These are phyloP conservation scores for Aspergillus aculeatinus DNA, from an alignment of 2,329 filamentous ascomycete species.

Conservation along the genomic window DNA sequence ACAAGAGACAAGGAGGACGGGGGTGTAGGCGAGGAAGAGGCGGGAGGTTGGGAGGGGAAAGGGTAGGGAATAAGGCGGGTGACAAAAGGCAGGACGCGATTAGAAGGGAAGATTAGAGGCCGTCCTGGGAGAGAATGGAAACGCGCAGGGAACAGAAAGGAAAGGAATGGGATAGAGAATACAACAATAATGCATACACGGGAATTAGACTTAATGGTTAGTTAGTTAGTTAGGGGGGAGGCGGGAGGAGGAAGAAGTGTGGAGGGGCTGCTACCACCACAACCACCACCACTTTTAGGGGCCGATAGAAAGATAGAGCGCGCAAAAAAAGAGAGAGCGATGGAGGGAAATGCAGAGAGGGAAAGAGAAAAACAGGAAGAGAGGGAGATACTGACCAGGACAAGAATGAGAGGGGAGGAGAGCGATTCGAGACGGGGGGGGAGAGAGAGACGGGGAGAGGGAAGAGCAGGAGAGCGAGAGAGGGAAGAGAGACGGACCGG, in stretches of 20 bases:
- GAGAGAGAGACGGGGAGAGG: background rate
- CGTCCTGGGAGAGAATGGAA: background rate
- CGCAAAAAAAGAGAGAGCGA: slow-evolving; percentile 23
- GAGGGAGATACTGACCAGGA: background rate
- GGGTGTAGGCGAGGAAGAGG: slow-evolving; percentile 19
- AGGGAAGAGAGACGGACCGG: slow-evolving; percentile 7
- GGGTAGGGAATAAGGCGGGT: slow-evolving; percentile 22
- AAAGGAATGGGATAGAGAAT: background rate
- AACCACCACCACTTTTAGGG: slow-evolving; percentile 10
- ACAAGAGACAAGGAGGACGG: slow-evolving; percentile 17
- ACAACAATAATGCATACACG: background rate
- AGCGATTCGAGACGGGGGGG: slow-evolving; percentile 4
- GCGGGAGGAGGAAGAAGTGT: slow-evolving; percentile 21
- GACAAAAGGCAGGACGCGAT: slow-evolving; percentile 20
- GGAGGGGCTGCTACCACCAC: slow-evolving; percentile 16
- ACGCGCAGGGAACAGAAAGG: background rate
- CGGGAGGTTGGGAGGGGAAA: slow-evolving; percentile 38
- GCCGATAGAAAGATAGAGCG: slow-evolving; percentile 25
- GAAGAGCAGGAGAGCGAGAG: background rate
- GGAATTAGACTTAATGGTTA: background rate
- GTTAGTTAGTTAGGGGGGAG: background rate
- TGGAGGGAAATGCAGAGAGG: background rate
- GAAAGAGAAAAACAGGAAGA: background rate
- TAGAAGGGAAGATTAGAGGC: slow-evolving; percentile 15
- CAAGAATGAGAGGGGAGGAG: background rate